Base-by-base conservation (phyloP, 768 basidiomycete species). In the Russula sp. region DNA sequence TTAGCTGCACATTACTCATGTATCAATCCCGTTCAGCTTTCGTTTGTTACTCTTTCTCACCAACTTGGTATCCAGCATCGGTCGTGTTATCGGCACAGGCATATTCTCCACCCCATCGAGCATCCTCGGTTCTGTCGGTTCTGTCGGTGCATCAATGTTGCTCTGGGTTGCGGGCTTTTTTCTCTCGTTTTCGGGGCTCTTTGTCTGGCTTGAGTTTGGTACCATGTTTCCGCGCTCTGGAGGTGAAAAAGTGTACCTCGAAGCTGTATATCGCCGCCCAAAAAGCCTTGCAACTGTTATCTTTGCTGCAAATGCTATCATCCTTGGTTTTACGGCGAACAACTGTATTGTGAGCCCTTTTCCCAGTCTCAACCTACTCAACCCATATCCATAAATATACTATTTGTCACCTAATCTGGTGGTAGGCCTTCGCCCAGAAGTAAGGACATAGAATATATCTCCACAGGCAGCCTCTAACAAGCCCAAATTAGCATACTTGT, bases 91-190 rank as follows among this genome's bases (percentile, higher is more conserved):
- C 64, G 83, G 83, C 0, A 85, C 83, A 0, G 83, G 83, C n/a
- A 84, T 85, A 61, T 85, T 84, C 72, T 82, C 82, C 1, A 84
- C 83, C 0, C 84, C 83, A 0, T 83, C 82, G 0, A 80, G 80
- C 0, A 84, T 85, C 66, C 76, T 85, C 36, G 74, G 70, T 0
- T 79, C 81, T 0, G 83, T 84, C 0, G 80, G 79, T 13, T 83
- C 82, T 7, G 73, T 84, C 18, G 84, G 83, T 20, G 83, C 83
- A 0, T 83, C 82, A 0, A 72, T 85, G 52, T 78, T 85, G 78
- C 78, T 84, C 20, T 85, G 83, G 84, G 79, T 84, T 1, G 78
- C 84, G 22, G 84, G 83, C 5, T 83, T 84, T 66, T 65, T 78
- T 1, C 75, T 85, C 2, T 83, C 83, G 0, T 81, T 80, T 63